These are phyloP conservation scores for Cudoniella acicularis DNA, from an alignment of 495 filamentous ascomycete species.

Conservation along the genomic window DNA sequence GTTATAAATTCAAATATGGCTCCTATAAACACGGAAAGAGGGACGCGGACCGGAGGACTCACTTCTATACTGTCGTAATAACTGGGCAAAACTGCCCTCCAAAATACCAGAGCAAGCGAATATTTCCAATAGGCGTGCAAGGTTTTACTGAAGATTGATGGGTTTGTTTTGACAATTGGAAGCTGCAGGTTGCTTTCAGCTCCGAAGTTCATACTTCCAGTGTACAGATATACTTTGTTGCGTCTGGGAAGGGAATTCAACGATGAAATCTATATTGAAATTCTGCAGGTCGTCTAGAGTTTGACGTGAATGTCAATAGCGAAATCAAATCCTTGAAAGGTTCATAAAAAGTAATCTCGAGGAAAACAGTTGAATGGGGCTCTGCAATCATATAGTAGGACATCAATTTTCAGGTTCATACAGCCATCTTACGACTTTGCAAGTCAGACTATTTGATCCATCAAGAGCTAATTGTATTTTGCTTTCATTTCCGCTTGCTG, in stretches of 20 bases:
- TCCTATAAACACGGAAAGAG: neutral
- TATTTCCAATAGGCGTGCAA: neutral
- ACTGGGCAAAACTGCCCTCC: constrained; percentile 5
- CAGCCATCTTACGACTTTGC: no score
- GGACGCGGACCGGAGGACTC: neutral
- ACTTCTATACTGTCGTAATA: constrained; percentile 26
- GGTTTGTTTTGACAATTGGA: neutral
- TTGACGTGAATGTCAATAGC: no score
- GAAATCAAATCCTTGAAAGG: no score
- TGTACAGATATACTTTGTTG: neutral
- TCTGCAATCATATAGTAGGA: no score
- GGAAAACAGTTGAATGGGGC: no score
- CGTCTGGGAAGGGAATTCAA: neutral
- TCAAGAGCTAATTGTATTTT: neutral
- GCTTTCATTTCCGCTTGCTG: constrained; percentile 25
- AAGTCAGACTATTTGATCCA: neutral
- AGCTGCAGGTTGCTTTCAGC: neutral
- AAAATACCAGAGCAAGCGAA: constrained; percentile 19
- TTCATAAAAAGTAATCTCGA: no score
- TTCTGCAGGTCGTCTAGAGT: no score
- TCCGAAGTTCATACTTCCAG: neutral
- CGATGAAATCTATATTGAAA: neutral
- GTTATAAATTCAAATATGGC: constrained; percentile 47
- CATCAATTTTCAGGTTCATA: no score
- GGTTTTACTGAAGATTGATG: neutral